These are phyloP conservation scores for Cutaneotrichosporon curvatum DNA, from an alignment of 1,284 basidiomycete genomes.

Conservation along the genomic window DNA sequence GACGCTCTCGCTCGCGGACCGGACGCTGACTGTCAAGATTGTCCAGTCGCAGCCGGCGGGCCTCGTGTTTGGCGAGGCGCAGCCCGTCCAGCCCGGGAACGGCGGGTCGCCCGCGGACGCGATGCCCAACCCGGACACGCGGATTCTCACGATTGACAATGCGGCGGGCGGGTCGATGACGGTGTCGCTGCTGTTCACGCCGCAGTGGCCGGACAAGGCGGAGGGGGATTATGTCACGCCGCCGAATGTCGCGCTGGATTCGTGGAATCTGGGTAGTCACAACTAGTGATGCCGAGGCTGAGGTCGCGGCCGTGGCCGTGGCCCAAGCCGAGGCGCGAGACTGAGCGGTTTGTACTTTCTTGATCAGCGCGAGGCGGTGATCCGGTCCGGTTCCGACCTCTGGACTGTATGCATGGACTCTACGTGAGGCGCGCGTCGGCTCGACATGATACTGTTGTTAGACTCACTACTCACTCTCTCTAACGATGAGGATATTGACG, in stretches of 20 bases:
- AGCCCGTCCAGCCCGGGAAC: constrained; percentile 45
- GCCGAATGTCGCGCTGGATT: constrained; percentile 55
- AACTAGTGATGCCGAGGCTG: background rate
- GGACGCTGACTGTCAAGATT: constrained; percentile 52
- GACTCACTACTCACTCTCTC: too few species aligned
- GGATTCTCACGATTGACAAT: constrained; percentile 64
- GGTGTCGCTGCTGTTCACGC: constrained; percentile 74
- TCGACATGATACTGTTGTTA: too few species aligned
- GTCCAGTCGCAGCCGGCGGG: constrained; percentile 50
- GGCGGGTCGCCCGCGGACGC: constrained; percentile 49
- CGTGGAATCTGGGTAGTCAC: constrained; percentile 69
- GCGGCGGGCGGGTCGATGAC: constrained; percentile 63
- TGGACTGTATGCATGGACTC: too few species aligned
- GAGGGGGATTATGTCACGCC: constrained; percentile 57
- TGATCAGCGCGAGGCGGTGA: background rate
- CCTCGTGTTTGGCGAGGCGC: constrained; percentile 35
- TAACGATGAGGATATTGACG: too few species aligned
- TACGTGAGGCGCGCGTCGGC: background rate
- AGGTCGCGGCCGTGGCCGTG: background rate
- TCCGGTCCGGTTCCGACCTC: too few species aligned
- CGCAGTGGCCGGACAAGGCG: constrained; percentile 65
- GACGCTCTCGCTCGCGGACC: constrained; percentile 59
- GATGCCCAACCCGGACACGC: constrained; percentile 69
- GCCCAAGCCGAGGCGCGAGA: too few species aligned
- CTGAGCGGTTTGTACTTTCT: background rate